Evolutionary conservation across 2,329 filamentous ascomycete genomes (phyloP), one percentile per base, ranked within the genome.

Genomic region (Pseudogymnoascus sp.): DNA sequence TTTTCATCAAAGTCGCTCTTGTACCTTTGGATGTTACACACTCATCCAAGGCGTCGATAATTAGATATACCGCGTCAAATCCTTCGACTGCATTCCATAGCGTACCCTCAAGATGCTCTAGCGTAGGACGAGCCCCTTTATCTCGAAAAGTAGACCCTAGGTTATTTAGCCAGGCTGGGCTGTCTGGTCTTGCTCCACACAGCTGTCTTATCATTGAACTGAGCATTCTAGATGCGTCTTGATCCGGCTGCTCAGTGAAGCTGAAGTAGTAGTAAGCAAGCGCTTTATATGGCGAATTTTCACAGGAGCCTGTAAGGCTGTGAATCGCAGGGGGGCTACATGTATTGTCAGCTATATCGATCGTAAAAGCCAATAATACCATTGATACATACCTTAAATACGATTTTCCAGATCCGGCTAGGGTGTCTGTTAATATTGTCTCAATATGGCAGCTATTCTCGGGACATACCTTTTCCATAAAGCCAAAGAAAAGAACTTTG

Each of bases 211-310:
- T 63, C 5, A 71, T n/a, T 1, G 69, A 71, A 3, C 60, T 60
- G 6, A 70, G 61, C 64, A 70, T 68, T 37, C 12, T 62, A 9
- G 34, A 38, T 6, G 60, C 60, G 3, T 59, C 65, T 34, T 67
- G 69, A 14, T 67, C 69, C 14, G 62, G 31, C 8, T 12, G 8
- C 18, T 70, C 64, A 14, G 37, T 66, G 46, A 70, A 71, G 36
- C 64, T 68, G 37, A 69, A 70, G 59, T 68, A 71, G 61, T 61
- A 71, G 40, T 68, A 70, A 14, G 65, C 69, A 7, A 69, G 6
- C 1, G 64, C 66, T 5, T 31, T 49, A 36, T 60, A 36, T n/a
- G 64, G 63, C 43, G 65, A 40, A 3, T 14, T 12, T n/a, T 61
- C 43, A 62, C 62, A 46, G 1, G 14, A 5, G 1, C 59, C 40